phyloP scores from a whole-genome alignment of 108 stramenopile genomes.

The Mediolabrus comicus region DNA sequence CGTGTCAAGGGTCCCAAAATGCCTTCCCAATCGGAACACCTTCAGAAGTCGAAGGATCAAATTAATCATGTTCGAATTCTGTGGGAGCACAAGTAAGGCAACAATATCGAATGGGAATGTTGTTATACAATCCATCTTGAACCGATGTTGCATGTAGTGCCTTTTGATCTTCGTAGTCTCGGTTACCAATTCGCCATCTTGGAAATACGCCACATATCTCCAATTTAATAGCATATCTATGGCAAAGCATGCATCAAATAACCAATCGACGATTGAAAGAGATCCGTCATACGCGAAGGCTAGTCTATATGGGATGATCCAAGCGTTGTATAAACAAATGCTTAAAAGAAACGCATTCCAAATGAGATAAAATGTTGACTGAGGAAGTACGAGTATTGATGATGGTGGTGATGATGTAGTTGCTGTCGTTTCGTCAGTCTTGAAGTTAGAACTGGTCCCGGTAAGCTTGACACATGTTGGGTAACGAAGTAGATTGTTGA shows the following conservation, averaged over 20 bases:
- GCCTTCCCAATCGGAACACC: constrained; percentile 29
- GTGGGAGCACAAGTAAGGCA: constrained; percentile 3
- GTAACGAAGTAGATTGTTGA: constrained; percentile 23
- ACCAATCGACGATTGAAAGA: constrained; percentile 31
- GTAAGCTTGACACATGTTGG: constrained; percentile 24
- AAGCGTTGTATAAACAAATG: constrained; percentile 41
- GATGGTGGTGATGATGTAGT: not conserved
- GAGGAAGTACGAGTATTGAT: constrained; percentile 26
- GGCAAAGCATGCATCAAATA: constrained; percentile 36
- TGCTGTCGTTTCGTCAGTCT: not conserved
- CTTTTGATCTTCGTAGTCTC: constrained; percentile 24
- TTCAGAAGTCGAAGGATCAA: constrained; percentile 33
- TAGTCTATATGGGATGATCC: constrained; percentile 45
- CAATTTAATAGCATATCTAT: constrained; percentile 44
- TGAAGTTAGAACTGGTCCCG: not conserved
- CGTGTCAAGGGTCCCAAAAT: constrained; percentile 6
- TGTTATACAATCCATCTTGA: constrained; percentile 37
- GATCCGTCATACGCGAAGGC: constrained; percentile 17
- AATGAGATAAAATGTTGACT: constrained; percentile 13
- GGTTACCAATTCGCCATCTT: constrained; percentile 48
- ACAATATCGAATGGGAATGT: constrained; percentile 41
- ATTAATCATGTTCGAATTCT: too few species aligned
- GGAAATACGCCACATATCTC: constrained; percentile 24
- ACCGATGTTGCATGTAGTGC: constrained; percentile 22
- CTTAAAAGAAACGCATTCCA: constrained; percentile 42